These are phyloP conservation scores for Pugionium dolabratum DNA, from an alignment of 345 rosid genomes.

Conservation along the genomic window DNA sequence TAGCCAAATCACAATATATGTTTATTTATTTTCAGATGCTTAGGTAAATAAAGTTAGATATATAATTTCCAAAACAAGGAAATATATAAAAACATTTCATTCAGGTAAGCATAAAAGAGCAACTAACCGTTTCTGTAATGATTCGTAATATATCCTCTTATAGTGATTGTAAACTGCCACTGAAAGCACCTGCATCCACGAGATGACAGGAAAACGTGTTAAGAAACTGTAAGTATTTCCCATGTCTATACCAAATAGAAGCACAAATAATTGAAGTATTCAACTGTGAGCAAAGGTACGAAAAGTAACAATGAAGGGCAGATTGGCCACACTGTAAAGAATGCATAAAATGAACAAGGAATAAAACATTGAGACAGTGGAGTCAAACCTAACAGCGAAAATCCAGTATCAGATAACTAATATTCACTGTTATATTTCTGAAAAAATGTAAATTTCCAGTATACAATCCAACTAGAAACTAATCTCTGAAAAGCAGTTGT, in stretches of 20 bases:
- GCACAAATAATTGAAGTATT: not conserved
- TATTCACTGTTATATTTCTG: not conserved
- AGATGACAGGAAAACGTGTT: not conserved
- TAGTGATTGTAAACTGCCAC: constrained; percentile 99
- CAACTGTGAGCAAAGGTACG: not conserved
- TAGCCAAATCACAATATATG: constrained; percentile 13
- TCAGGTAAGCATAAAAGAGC: constrained; percentile 9
- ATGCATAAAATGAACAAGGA: not conserved
- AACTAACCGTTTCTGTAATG: constrained; percentile 69
- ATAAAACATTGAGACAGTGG: constrained; percentile 4
- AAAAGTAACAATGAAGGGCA: not conserved
- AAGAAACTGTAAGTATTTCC: not conserved
- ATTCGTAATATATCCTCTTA: constrained; percentile 76
- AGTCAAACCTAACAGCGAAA: not conserved
- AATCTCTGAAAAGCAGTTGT: not conserved
- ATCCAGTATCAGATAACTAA: not conserved
- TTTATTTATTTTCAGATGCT: constrained; percentile 7
- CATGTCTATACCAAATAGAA: constrained; percentile 5
- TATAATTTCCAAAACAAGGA: not conserved
- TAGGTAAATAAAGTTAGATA: constrained; percentile 1
- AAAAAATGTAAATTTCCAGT: not conserved
- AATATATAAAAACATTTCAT: constrained; percentile 1
- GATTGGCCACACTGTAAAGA: not conserved
- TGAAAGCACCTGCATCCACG: constrained; percentile 74
- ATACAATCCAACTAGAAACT: constrained; percentile 8